These are phyloP conservation scores for Sphaerosporella brunnea DNA, from an alignment of 495 filamentous ascomycete genomes.

Conservation along the genomic window DNA sequence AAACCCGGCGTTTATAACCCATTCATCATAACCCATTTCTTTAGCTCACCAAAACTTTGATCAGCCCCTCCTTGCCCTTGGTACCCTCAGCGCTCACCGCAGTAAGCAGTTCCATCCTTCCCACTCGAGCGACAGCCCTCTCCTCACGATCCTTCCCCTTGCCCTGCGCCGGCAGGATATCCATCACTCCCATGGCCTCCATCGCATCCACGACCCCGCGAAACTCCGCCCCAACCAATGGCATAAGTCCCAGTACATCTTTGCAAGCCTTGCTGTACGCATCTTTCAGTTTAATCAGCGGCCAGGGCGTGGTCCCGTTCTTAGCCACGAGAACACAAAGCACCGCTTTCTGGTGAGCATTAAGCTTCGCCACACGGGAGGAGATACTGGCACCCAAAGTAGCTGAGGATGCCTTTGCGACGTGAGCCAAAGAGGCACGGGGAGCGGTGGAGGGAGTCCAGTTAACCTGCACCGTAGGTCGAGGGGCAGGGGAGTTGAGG, in stretches of 20 bases:
- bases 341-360: conserved; percentile 90
- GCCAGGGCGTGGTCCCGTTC: conserved; percentile 39
- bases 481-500: conserved; percentile 6
- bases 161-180: conserved; percentile 39
- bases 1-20: too few species aligned
- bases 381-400: conserved; percentile 69
- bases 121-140: conserved; percentile 56
- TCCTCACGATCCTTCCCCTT: conserved; percentile 44
- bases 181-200: conserved; percentile 61
- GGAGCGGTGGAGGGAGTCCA: conserved; percentile 59
- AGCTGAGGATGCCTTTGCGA: conserved; percentile 72
- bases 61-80: conserved; percentile 4
- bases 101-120: conserved; percentile 54
- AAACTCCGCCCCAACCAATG: conserved; percentile 76
- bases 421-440: conserved; percentile 70
- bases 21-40: too few species aligned
- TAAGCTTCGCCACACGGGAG: conserved; percentile 68
- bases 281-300: conserved; percentile 62
- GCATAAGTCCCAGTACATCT: conserved; percentile 59
- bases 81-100: conserved; percentile 25
- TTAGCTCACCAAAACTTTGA: not conserved
- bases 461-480: conserved; percentile 34
- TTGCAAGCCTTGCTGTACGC: conserved; percentile 68
- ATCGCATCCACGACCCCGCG: conserved; percentile 79
- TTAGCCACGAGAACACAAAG: conserved; percentile 73